Evolutionary conservation across 768 basidiomycete species (phyloP).

Genomic region (Calocera viscosa): DNA sequence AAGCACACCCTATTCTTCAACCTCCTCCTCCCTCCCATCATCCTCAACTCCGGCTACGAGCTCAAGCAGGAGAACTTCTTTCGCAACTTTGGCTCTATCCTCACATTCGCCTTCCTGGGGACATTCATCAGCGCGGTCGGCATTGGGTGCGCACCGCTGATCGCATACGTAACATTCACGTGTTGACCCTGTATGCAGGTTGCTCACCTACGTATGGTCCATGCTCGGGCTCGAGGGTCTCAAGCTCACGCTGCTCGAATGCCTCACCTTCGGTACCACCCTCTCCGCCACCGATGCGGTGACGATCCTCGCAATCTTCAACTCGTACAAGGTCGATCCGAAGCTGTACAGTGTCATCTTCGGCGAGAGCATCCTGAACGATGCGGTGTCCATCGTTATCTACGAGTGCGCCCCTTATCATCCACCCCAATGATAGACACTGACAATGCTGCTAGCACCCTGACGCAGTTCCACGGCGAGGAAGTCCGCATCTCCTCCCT

Average conservation of each 20-base stretch:
- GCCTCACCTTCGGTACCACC: constrained; percentile 91
- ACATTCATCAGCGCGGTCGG: constrained; percentile 95
- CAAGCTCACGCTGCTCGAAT: constrained; percentile 76
- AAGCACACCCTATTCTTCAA: constrained; percentile 98
- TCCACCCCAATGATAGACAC: neutral
- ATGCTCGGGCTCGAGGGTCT: constrained; percentile 84
- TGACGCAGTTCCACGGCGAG: constrained; percentile 81
- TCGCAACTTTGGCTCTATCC: constrained; percentile 91
- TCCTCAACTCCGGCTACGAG: constrained; percentile 94
- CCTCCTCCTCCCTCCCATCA: constrained; percentile 93
- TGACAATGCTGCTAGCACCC: constrained; percentile 43
- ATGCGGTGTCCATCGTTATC: constrained; percentile 99
- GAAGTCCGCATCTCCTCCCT: constrained; percentile 74
- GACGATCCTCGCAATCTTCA: constrained; percentile 95
- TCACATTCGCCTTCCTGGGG: constrained; percentile 85
- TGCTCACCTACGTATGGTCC: constrained; percentile 89
- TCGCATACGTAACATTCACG: neutral
- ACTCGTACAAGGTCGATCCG: constrained; percentile 96
- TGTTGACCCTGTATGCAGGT: constrained; percentile 38
- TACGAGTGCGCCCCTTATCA: constrained; percentile 68
- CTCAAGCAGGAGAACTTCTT: constrained; percentile 99
- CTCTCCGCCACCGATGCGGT: constrained; percentile 96
- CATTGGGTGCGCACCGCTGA: constrained; percentile 55
- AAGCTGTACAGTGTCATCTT: constrained; percentile 96
- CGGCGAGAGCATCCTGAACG: constrained; percentile 91